Evolutionary conservation across 1,284 basidiomycete genomes (phyloP).

Genomic region (Hymenochaete sp.): DNA sequence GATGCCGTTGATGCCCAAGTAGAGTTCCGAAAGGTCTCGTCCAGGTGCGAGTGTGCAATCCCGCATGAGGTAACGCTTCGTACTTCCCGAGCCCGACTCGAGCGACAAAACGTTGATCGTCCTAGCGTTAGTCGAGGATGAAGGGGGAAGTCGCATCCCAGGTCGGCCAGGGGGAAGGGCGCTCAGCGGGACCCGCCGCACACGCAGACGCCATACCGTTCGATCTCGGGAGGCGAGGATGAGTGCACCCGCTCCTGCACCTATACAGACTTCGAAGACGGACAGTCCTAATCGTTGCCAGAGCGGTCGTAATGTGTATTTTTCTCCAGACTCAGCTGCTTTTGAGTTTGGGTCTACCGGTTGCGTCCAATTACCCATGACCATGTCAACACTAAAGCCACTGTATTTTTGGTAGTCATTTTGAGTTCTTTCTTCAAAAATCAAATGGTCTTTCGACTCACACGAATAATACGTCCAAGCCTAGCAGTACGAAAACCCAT

Average conservation of each 20-base stretch:
- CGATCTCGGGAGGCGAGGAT: slow-evolving; percentile 17
- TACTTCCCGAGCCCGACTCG: slow-evolving; percentile 14
- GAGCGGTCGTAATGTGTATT: slow-evolving; percentile 13
- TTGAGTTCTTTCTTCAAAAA: background rate
- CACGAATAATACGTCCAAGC: slow-evolving; percentile 15
- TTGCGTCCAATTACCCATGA: slow-evolving; percentile 16
- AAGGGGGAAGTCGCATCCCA: slow-evolving; percentile 4
- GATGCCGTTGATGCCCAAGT: slow-evolving; percentile 4
- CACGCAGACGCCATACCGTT: slow-evolving; percentile 14
- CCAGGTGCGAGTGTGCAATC: slow-evolving; percentile 12
- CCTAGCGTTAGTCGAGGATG: background rate
- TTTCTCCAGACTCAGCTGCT: background rate
- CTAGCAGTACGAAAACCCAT: slow-evolving; percentile 13
- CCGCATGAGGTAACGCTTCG: slow-evolving; percentile 14
- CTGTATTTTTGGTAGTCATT: background rate
- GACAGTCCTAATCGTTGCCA: slow-evolving; percentile 15
- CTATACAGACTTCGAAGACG: slow-evolving; percentile 4
- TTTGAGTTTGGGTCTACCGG: slow-evolving; percentile 4
- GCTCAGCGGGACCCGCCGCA: slow-evolving; percentile 4
- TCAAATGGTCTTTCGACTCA: slow-evolving; percentile 2
- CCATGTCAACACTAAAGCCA: slow-evolving; percentile 13
- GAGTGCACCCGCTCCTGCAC: slow-evolving; percentile 9
- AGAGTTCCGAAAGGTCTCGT: slow-evolving; percentile 13
- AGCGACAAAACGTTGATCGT: slow-evolving; percentile 9
- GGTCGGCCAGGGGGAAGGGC: background rate